These are phyloP conservation scores for Colletotrichum cereale DNA, from an alignment of 2,329 filamentous ascomycete species.

Conservation along the genomic window DNA sequence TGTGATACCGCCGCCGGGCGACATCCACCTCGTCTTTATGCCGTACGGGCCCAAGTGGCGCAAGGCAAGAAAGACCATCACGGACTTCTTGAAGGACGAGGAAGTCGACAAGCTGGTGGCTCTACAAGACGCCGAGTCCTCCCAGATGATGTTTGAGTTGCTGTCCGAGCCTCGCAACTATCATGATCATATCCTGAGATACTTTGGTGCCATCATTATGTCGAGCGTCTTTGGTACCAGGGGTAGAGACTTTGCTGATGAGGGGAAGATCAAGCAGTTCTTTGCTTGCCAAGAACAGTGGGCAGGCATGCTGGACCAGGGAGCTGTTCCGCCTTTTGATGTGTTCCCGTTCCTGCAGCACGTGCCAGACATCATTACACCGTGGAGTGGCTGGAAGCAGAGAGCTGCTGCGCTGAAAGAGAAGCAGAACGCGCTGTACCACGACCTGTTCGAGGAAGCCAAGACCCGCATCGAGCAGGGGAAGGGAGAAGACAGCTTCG, in stretches of 20 bases:
- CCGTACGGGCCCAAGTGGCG: constrained; percentile 24
- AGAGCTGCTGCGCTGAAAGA: constrained; percentile 10
- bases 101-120: constrained; percentile 4
- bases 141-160: constrained; percentile 21
- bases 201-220: constrained; percentile 17
- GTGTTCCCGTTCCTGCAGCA: constrained; percentile 42
- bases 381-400: constrained; percentile 17
- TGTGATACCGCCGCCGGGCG: constrained; percentile 14
- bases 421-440: constrained; percentile 19
- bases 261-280: constrained; percentile 35
- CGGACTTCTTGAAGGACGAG: constrained; percentile 1
- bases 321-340: constrained; percentile 45
- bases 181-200: constrained; percentile 11
- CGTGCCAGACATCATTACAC: constrained; percentile 12
- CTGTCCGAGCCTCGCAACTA: not conserved
- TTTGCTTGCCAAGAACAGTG: constrained; percentile 44
- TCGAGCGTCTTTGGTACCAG: constrained; percentile 26
- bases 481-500: constrained; percentile 13
- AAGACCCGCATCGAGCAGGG: constrained; percentile 8
- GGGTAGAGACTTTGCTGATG: constrained; percentile 35
- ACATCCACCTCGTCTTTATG: constrained; percentile 24
- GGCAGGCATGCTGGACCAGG: constrained; percentile 45
- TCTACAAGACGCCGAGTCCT: constrained; percentile 17
- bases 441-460: constrained; percentile 9
- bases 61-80: constrained; percentile 5